Evolutionary conservation across 768 basidiomycete species (phyloP), one percentile per base, ranked within the genome.

Genomic region (Leccinum fibrillosum): DNA sequence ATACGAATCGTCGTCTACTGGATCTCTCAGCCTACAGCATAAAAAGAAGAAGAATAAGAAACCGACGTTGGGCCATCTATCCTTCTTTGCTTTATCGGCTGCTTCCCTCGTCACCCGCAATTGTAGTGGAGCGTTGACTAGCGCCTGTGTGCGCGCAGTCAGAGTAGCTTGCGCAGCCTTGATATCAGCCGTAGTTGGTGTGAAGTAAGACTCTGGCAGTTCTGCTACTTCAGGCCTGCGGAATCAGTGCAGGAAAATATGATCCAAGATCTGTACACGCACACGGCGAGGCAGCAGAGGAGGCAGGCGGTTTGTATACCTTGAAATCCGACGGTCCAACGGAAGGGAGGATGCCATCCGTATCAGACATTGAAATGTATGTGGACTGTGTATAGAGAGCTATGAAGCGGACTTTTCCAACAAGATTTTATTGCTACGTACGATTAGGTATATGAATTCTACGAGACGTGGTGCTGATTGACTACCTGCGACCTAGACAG

Each of bases 1-100:
- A 96, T 73, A 19, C 94, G 84, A 63, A 96, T 89, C 3, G 80
- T 89, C 2, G 91, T 92, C 91, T 94, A 63, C 13, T 42, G 52
- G 34, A 49, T 30, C 47, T 75, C 45, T 75, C 48, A 66, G 63
- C 30, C 51, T n/a, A 56, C 4, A 17, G n/a, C 10, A 42, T 19
- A 21, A 15, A 48, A 25, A 17, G 13, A 37, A 7, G 51, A 37
- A 0, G 15, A 35, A 9, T 52, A 37, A 1, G 34, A 42, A 13
- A 59, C 65, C 62, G 60, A 92, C 91, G 57, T 79, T 82, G 9
- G 92, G 92, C 86, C 88, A 94, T 64, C 84, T 80, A 52, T 86
- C 83, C 50, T 72, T 77, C 67, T 83, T 89, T 28, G 77, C 74
- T 69, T 81, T 84, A 62, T 82, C 79, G 23, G 80, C 78, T 10